A percentile compares a stretch with the other conserved stretches of the same genome.
phyloP scores from a whole-genome alignment of 2,329 filamentous ascomycete species.

The Colletotrichum sp. region DNA sequence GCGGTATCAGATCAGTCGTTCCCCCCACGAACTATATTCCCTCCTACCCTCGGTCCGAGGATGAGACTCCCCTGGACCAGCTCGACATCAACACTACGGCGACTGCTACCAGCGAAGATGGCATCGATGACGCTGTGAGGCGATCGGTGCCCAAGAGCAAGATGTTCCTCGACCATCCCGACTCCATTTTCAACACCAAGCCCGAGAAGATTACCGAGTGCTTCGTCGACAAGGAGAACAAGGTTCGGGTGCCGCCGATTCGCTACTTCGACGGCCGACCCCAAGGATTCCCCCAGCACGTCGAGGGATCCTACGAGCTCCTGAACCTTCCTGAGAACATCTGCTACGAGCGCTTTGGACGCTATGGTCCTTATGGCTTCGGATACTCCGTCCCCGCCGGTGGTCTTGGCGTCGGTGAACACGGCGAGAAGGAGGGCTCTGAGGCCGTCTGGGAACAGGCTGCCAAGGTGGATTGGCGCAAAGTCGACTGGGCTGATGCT shows the following conservation, averaged over 20 bases:
- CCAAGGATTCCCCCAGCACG: constrained; percentile 81
- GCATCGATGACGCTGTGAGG: constrained; percentile 31
- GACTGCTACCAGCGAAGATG: constrained; percentile 24
- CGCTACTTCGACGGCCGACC: constrained; percentile 80
- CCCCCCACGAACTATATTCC: constrained; percentile 70
- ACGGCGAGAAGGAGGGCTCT: constrained; percentile 82
- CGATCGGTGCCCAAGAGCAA: constrained; percentile 51
- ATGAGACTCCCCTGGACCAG: constrained; percentile 57
- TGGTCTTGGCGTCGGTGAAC: constrained; percentile 83
- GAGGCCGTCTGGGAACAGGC: constrained; percentile 77
- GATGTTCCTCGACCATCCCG: constrained; percentile 53
- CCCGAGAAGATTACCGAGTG: constrained; percentile 72
- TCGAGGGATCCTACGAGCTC: constrained; percentile 85
- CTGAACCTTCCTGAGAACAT: constrained; percentile 82
- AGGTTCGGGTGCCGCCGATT: constrained; percentile 70
- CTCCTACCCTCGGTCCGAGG: constrained; percentile 77
- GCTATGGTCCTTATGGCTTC: constrained; percentile 86
- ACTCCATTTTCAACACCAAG: constrained; percentile 37
- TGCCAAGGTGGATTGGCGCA: constrained; percentile 77
- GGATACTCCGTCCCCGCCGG: constrained; percentile 83
- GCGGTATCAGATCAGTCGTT: constrained; percentile 78
- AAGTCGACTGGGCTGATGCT: constrained; percentile 79
- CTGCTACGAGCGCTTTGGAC: constrained; percentile 91
- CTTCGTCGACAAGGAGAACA: constrained; percentile 74
- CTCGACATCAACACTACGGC: constrained; percentile 39